phyloP scores from a whole-genome alignment of 2,329 filamentous ascomycete species.

The Diaporthe sp. region DNA sequence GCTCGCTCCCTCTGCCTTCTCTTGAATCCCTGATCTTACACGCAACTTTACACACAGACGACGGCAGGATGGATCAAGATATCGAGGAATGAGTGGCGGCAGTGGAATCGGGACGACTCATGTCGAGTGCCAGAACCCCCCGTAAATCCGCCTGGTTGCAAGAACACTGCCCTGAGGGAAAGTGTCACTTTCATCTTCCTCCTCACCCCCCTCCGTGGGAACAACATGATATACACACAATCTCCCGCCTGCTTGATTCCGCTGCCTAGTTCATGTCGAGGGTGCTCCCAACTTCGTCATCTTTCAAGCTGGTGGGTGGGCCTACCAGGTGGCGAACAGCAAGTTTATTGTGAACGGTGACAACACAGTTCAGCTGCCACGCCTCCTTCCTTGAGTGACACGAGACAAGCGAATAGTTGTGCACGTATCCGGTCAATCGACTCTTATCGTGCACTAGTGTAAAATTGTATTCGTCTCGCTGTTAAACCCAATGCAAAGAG shows the following conservation, averaged over 20 bases:
- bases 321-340: not conserved
- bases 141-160: not conserved
- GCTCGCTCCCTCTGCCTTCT: not conserved
- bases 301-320: not conserved
- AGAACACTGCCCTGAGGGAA: not conserved
- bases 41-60: not conserved
- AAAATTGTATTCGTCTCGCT: not conserved
- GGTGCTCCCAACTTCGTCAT: not conserved
- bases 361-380: not conserved
- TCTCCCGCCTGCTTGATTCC: not conserved
- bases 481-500: not conserved
- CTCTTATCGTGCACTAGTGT: not conserved
- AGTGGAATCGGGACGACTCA: not conserved
- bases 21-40: not conserved
- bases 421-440: not conserved
- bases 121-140: not conserved
- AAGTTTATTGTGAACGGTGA: not conserved
- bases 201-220: not conserved
- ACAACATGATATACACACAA: not conserved
- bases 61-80: not conserved
- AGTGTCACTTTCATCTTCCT: not conserved
- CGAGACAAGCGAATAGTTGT: not conserved
- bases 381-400: not conserved
- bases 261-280: not conserved
- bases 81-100: not conserved